These are phyloP conservation scores for Leucaena leucocephala DNA, from an alignment of 306 rosid species.

Conservation along the genomic window DNA sequence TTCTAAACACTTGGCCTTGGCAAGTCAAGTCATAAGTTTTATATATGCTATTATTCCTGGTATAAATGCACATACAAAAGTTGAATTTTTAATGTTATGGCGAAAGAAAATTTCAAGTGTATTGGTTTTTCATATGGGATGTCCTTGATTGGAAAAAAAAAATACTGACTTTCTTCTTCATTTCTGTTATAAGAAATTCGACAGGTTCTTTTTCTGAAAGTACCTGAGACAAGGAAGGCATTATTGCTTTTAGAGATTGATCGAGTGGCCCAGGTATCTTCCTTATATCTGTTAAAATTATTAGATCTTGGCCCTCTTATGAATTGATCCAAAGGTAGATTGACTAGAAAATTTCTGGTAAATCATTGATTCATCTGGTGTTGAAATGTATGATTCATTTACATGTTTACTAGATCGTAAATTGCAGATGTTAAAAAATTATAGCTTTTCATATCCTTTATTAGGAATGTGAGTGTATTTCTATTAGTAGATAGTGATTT, in stretches of 20 bases:
- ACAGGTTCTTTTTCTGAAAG: slow-evolving; percentile 85
- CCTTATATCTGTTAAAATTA: slow-evolving; percentile 19
- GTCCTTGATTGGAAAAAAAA: slow-evolving; percentile 19
- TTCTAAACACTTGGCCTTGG: slow-evolving; percentile 96
- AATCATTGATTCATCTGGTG: too few relatives aligned
- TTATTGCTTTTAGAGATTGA: slow-evolving; percentile 83
- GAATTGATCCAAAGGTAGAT: not conserved
- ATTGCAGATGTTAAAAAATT: too few relatives aligned
- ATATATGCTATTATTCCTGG: slow-evolving; percentile 83
- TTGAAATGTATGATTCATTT: too few relatives aligned
- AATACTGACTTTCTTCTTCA: slow-evolving; percentile 45
- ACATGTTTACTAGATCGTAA: too few relatives aligned
- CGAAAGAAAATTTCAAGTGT: not conserved
- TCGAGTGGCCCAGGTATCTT: slow-evolving; percentile 85
- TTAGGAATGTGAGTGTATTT: slow-evolving; percentile 12
- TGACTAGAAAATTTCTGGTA: too few relatives aligned
- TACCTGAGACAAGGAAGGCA: slow-evolving; percentile 83
- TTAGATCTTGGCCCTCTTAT: not conserved
- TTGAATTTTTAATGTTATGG: slow-evolving; percentile 13
- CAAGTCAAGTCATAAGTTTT: slow-evolving; percentile 98
- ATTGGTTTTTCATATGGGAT: slow-evolving; percentile 27
- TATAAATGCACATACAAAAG: slow-evolving; percentile 36
- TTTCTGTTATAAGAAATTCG: slow-evolving; percentile 76
- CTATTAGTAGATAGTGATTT: not conserved
- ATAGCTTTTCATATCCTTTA: not conserved